Evolutionary conservation across 345 rosid species (phyloP), one percentile per base, ranked within the genome.

Genomic region (Balakata baccata): DNA sequence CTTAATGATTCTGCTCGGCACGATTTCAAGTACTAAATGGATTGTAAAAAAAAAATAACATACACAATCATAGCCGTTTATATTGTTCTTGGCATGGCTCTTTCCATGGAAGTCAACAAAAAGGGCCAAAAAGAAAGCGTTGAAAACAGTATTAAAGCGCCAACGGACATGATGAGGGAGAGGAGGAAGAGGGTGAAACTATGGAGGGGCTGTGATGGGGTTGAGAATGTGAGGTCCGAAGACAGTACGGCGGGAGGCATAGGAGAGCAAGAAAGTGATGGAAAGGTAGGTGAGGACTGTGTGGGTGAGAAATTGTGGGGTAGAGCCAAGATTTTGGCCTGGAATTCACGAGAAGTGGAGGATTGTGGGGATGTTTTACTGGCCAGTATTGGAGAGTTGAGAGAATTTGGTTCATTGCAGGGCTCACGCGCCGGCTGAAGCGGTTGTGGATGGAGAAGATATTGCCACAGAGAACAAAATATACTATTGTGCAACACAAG

Each of bases 161-260:
- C 88, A 90, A 79, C 6, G 78, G 98, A 90, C 93, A 92, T 89
- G 84, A 75, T 47, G 66, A 87, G 66, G 45, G 97, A 94, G 68
- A 92, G 78, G 64, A 86, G 79, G 73, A 76, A 71, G 75, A 92
- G 94, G 75, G 75, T 53, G 71, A 94, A 75, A 85, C 86, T 90
- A 69, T 94, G 98, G 74, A 88, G 12, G 12, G 81, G 93, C 92
- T 0, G 96, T 83, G 83, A 92, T 82, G 39, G 90, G 88, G 80
- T 88, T 89, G 76, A 89, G 86, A 79, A 90, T 23, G 37, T 43
- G 73, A 9, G 90, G 70, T 6, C 72, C 71, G n/a, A 82, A 72
- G 56, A 73, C 47, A 12, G 83, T 84, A 74, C 59, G 59, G 23
- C 25, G 59, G 59, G 74, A 38, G 81, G 69, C 61, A 58, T 14